Conservation (phyloP, 192 early-diverging fungal species). For the Helicostylum pulchrum region DNA sequence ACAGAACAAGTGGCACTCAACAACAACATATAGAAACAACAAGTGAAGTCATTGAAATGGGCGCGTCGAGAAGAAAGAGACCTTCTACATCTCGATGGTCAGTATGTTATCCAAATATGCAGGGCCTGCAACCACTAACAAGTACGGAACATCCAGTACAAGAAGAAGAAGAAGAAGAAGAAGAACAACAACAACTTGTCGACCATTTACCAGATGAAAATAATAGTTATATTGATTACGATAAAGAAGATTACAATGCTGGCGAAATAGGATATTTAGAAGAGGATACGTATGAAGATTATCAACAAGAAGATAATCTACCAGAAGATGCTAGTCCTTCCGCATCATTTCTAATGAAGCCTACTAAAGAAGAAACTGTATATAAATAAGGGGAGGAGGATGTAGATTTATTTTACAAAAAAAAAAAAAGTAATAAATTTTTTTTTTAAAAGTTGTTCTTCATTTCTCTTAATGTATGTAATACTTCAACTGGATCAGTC, state of each 20-base stretch:
- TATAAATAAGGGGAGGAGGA: too few relatives aligned
- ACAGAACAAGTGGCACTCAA: not conserved
- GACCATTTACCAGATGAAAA: too few relatives aligned
- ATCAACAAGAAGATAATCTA: too few relatives aligned
- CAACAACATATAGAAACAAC: not conserved
- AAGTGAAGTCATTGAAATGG: not conserved
- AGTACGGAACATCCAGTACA: not conserved
- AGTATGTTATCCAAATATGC: not conserved
- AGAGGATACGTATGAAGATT: too few relatives aligned
- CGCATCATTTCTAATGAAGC: too few relatives aligned
- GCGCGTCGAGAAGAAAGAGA: not conserved
- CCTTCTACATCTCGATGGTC: not conserved
- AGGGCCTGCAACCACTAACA: not conserved
- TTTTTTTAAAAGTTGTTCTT: conserved; percentile 57
- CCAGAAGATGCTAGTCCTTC: too few relatives aligned
- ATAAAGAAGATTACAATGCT: too few relatives aligned
- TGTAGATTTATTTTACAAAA: too few relatives aligned
- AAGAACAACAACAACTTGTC: not conserved
- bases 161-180: conserved; percentile 4
- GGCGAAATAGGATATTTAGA: too few relatives aligned
- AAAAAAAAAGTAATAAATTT: too few relatives aligned
- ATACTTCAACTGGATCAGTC: conserved; percentile 69
- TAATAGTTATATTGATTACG: too few relatives aligned
- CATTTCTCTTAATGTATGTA: conserved; percentile 74
- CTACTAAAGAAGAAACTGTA: too few relatives aligned